Percentiles rank a stretch among this genome's conserved stretches.
Conservation (phyloP, 441 rosid species). For the Corymbia citriodora region DNA sequence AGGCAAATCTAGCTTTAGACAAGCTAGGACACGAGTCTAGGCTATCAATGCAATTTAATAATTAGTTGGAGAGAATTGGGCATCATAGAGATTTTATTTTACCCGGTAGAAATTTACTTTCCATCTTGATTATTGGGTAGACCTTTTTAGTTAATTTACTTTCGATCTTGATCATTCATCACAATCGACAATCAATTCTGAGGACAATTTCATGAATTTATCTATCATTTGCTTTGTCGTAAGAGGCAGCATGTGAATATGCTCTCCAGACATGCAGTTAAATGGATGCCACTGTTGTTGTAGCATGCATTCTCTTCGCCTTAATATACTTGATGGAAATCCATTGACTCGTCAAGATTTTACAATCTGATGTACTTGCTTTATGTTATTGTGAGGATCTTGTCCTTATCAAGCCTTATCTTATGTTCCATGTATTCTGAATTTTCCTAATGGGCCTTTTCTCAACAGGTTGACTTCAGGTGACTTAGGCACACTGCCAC, state of each 20-base stretch:
- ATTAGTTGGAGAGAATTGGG: slow-evolving; percentile 16
- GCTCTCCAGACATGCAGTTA: neutral
- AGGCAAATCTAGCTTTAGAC: too few relatives aligned
- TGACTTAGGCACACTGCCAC: neutral
- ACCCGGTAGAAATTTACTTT: too few relatives aligned
- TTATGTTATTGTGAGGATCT: neutral
- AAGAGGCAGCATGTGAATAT: neutral
- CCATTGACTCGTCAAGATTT: neutral
- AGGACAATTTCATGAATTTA: too few relatives aligned
- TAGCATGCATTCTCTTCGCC: rapidly evolving
- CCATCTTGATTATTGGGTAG: too few relatives aligned
- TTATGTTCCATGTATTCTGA: neutral
- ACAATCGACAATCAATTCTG: too few relatives aligned
- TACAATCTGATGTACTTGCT: neutral
- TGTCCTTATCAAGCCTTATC: neutral
- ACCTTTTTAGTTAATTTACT: too few relatives aligned
- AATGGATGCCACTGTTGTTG: neutral
- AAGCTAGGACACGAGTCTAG: too few relatives aligned
- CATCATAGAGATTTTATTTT: too few relatives aligned
- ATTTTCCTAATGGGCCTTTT: neutral
- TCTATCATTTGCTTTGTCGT: too few relatives aligned
- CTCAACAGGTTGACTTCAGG: neutral
- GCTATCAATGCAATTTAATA: too few relatives aligned
- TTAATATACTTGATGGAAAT: neutral
- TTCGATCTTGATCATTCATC: too few relatives aligned